A percentile compares a stretch with the other conserved stretches of the same genome.
These are phyloP conservation scores for Saccharomyces mikatae DNA, from an alignment of 805 yeast species.

Conservation along the genomic window DNA sequence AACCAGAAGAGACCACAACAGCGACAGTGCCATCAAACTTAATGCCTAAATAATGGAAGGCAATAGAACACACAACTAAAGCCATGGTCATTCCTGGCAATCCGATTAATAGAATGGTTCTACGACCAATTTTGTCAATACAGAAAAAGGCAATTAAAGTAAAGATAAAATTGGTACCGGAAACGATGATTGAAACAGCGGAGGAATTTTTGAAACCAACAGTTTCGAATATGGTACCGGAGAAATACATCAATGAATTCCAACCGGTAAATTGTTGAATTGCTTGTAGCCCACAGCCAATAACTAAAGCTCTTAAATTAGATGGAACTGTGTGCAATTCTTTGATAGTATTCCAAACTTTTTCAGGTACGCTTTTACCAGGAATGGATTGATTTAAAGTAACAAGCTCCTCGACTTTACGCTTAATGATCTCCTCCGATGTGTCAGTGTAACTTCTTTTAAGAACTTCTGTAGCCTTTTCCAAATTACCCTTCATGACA, in stretches of 20 bases:
- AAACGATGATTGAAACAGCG: constrained; percentile 89
- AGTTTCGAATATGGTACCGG: constrained; percentile 83
- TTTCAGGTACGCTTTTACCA: constrained; percentile 40
- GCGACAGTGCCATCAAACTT: constrained; percentile 44
- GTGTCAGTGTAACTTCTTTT: constrained; percentile 55
- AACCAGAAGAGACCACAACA: constrained; percentile 38
- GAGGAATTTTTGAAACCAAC: constrained; percentile 85
- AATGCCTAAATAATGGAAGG: constrained; percentile 78
- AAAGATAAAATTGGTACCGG: constrained; percentile 89
- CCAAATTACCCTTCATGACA: constrained; percentile 59
- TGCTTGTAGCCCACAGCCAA: constrained; percentile 91
- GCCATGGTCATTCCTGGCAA: constrained; percentile 79
- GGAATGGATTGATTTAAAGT: constrained; percentile 39
- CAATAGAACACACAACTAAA: constrained; percentile 80
- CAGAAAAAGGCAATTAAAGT: constrained; percentile 79
- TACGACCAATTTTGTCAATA: constrained; percentile 83
- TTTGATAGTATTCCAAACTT: constrained; percentile 52
- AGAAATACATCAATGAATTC: constrained; percentile 92
- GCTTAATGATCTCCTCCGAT: constrained; percentile 53
- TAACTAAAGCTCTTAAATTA: constrained; percentile 78
- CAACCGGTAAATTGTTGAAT: constrained; percentile 96
- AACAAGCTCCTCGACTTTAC: constrained; percentile 60
- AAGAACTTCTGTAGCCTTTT: constrained; percentile 60
- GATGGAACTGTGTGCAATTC: constrained; percentile 62
- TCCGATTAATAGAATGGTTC: constrained; percentile 69